Conservation (phyloP, 1,139 yeast genomes). For the Geotrichum phurueaensis region DNA sequence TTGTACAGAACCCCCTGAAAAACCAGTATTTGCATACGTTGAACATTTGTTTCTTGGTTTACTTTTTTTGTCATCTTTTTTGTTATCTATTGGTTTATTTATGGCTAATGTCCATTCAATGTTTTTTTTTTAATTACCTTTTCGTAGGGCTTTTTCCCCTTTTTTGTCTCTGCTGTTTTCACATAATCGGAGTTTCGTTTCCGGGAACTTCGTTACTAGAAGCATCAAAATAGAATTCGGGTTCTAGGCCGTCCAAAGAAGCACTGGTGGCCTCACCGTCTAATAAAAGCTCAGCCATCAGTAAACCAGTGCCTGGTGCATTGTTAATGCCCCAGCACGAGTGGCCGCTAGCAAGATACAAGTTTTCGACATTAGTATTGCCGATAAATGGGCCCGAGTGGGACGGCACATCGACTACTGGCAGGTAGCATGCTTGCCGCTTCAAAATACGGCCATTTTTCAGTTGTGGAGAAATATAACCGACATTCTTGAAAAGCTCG, state of each 20-base stretch:
- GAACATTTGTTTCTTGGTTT: not conserved
- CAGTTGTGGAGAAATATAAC: slow-evolving; percentile 67
- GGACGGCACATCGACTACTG: slow-evolving; percentile 88
- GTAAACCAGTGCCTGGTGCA: slow-evolving; percentile 93
- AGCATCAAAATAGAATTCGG: slow-evolving; percentile 68
- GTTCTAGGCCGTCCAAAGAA: slow-evolving; percentile 75
- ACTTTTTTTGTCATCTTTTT: not conserved
- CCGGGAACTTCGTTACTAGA: slow-evolving; percentile 11
- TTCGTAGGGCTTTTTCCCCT: not conserved
- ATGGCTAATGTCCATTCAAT: too few relatives aligned
- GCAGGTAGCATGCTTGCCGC: slow-evolving; percentile 92
- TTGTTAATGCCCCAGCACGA: slow-evolving; percentile 98
- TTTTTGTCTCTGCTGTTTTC: not conserved
- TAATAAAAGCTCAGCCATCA: slow-evolving; percentile 77
- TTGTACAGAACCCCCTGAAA: too few relatives aligned
- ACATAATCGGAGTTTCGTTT: not conserved
- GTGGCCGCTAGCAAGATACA: slow-evolving; percentile 85
- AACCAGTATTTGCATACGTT: too few relatives aligned
- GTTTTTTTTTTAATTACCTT: not conserved
- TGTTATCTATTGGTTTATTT: not conserved
- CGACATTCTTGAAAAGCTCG: slow-evolving; percentile 74
- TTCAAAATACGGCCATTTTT: slow-evolving; percentile 70
- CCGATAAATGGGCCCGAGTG: slow-evolving; percentile 93
- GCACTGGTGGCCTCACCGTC: slow-evolving; percentile 80
- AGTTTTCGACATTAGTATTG: slow-evolving; percentile 74